phyloP scores from a whole-genome alignment of 108 stramenopile species.

The Cylindrotheca fusiformis region DNA sequence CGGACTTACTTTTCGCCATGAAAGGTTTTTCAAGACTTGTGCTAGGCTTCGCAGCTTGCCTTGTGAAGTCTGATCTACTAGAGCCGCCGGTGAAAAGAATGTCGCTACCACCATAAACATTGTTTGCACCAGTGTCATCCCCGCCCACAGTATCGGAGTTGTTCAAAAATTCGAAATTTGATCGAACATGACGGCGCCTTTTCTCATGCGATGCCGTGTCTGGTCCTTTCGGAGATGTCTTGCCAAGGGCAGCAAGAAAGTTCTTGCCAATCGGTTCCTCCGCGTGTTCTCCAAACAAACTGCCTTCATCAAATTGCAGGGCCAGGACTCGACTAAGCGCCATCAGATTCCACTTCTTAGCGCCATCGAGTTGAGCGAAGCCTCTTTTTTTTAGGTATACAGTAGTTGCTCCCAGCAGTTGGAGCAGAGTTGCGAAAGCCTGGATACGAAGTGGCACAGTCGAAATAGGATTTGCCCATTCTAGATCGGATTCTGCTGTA shows the following conservation, averaged over 20 bases:
- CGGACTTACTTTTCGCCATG: not conserved
- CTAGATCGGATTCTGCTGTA: slow-evolving; percentile 58
- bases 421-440: slow-evolving; percentile 74
- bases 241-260: not conserved
- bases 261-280: slow-evolving; percentile 21
- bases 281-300: slow-evolving; percentile 33
- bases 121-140: not conserved
- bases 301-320: slow-evolving; percentile 68
- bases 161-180: slow-evolving; percentile 36
- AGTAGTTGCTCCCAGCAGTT: slow-evolving; percentile 59
- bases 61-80: not conserved
- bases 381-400: slow-evolving; percentile 66
- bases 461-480: slow-evolving; percentile 81
- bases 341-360: slow-evolving; percentile 58
- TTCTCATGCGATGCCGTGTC: slow-evolving; percentile 7
- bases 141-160: not conserved
- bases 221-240: not conserved
- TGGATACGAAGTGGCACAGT: slow-evolving; percentile 72
- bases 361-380: slow-evolving; percentile 67
- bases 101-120: not conserved
- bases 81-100: not conserved
- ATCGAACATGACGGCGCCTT: slow-evolving; percentile 30
- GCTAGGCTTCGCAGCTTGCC: not conserved
- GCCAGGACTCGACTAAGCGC: slow-evolving; percentile 42
- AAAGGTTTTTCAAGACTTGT: not conserved